A percentile compares a stretch with the other conserved stretches of the same genome.
These are phyloP conservation scores for Calamus simplicifolius DNA, from an alignment of 176 grass and related monocot species.

Conservation along the genomic window DNA sequence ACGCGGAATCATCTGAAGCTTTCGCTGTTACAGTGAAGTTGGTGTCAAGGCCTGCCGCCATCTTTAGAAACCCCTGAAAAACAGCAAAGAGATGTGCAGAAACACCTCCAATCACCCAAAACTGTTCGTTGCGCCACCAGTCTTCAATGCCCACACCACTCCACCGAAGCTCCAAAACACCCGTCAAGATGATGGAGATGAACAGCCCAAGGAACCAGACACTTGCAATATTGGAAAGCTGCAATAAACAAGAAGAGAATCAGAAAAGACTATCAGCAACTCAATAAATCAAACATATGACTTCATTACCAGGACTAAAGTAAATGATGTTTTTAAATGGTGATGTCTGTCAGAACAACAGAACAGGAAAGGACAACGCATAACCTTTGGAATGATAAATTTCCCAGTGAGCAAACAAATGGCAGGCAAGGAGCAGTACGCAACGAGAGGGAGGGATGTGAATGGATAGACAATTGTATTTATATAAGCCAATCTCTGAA, in stretches of 20 bases:
- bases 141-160: slow-evolving; percentile 91
- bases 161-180: slow-evolving; percentile 88
- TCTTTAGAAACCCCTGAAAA: slow-evolving; percentile 95
- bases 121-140: slow-evolving; percentile 99
- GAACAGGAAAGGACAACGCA: background rate
- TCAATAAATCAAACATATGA: no score
- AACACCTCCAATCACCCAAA: slow-evolving; percentile 91
- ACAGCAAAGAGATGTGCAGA: slow-evolving; percentile 93
- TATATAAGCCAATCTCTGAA: slow-evolving; percentile 91
- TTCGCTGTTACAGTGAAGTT: slow-evolving; percentile 93
- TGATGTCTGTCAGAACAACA: background rate
- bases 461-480: slow-evolving; percentile 96
- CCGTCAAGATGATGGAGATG: slow-evolving; percentile 82
- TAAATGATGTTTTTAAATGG: no score
- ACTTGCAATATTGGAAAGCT: slow-evolving; percentile 79
- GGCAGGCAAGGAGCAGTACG: slow-evolving; percentile 75
- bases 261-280: no score
- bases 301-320: no score
- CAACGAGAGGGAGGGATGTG: slow-evolving; percentile 79
- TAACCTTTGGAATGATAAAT: slow-evolving; percentile 88
- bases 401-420: slow-evolving; percentile 87
- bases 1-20: slow-evolving; percentile 55
- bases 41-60: slow-evolving; percentile 82
- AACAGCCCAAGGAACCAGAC: slow-evolving; percentile 92
- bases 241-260: background rate